Evolutionary conservation across 345 rosid genomes (phyloP).

Genomic region (Brassica rapa): DNA sequence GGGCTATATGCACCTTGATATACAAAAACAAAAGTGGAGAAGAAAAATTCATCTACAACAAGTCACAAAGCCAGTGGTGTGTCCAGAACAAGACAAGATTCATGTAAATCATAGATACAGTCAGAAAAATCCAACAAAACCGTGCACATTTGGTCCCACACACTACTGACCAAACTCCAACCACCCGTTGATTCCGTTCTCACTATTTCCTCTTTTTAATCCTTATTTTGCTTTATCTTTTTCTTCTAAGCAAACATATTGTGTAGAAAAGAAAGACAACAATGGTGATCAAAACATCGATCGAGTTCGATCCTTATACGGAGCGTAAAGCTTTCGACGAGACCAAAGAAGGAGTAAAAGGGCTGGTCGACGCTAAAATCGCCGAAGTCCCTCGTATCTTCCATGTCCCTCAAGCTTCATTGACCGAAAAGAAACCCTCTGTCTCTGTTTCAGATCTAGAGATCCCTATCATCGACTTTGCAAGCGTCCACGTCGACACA

Average conservation of each 20-base stretch:
- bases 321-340: slow-evolving; percentile 2
- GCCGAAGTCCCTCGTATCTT: slow-evolving; percentile 40
- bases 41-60: neutral
- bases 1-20: neutral
- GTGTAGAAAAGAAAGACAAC: neutral
- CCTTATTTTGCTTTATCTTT: neutral
- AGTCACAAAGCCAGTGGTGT: neutral
- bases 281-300: slow-evolving; percentile 7
- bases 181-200: neutral
- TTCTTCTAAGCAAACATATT: neutral
- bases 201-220: neutral
- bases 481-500: slow-evolving; percentile 23
- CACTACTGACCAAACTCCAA: neutral
- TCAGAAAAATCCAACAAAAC: slow-evolving; percentile 1
- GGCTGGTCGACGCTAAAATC: slow-evolving; percentile 40
- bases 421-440: slow-evolving; percentile 4
- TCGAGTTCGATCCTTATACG: slow-evolving; percentile 4
- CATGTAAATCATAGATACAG: slow-evolving; percentile 3
- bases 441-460: neutral
- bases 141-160: neutral
- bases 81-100: neutral
- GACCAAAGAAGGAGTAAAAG: slow-evolving; percentile 27
- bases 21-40: too few relatives aligned
- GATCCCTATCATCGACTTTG: slow-evolving; percentile 46
- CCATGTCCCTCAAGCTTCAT: slow-evolving; percentile 12